Evolutionary conservation across 2,329 filamentous ascomycete genomes (phyloP).

Genomic region (Trichoderma breve): DNA sequence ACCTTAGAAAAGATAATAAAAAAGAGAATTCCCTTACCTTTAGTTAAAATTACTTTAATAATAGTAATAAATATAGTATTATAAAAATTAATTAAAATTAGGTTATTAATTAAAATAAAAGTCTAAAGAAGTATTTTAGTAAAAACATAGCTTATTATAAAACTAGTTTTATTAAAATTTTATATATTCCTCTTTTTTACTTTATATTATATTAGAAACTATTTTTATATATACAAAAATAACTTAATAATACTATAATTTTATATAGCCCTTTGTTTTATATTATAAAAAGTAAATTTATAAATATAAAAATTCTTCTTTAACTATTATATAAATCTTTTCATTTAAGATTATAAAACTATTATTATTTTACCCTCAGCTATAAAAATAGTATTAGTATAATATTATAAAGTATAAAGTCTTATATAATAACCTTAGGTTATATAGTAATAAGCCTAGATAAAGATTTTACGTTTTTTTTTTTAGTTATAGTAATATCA

Average conservation of each 20-base stretch:
- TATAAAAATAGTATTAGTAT: neutral
- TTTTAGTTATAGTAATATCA: neutral
- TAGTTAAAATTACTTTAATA: too few species aligned
- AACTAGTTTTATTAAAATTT: slow-evolving; percentile 1
- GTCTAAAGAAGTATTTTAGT: neutral
- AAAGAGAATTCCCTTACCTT: too few species aligned
- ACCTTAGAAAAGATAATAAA: neutral
- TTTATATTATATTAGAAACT: neutral
- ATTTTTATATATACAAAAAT: neutral
- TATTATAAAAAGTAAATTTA: neutral
- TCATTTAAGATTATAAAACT: neutral
- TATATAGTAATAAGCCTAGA: neutral
- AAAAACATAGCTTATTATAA: slow-evolving; percentile 9
- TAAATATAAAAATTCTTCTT: neutral
- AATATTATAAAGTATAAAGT: neutral
- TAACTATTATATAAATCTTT: neutral
- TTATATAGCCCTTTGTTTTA: neutral
- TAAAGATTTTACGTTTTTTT: neutral
- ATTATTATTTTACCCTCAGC: neutral
- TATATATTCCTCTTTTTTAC: slow-evolving; percentile 15
- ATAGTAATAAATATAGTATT: neutral
- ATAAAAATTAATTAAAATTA: neutral
- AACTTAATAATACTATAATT: neutral
- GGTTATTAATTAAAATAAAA: neutral
- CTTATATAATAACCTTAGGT: neutral